Evolutionary conservation across 1,284 basidiomycete species (phyloP), one percentile per base, ranked within the genome.

Genomic region (Apiotrichum mycotoxinovorans): DNA sequence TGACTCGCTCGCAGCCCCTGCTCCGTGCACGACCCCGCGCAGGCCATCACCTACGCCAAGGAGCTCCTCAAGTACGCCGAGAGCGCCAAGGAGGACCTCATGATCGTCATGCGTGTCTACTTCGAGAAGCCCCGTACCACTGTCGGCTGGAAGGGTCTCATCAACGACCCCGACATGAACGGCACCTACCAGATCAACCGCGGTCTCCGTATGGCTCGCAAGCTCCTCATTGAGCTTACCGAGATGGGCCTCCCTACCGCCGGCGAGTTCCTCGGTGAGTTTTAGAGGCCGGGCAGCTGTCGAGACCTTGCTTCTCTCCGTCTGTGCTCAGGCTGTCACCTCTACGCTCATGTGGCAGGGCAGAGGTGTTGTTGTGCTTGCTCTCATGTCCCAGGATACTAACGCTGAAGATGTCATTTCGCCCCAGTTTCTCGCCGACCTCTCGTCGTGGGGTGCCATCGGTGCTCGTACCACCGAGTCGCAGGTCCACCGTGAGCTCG

Each of bases 101-200:
- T 89, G 76, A 97, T 98, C 71, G 83, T 98, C 68, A 98, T 98
- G 94, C 86, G 92, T 43, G 91, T 94, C 65, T 96, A 96, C 80
- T 96, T 95, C 72, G 92, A 95, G 71, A 95, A 95, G 79, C 93
- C 93, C 1, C 83, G 95, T 43, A 98, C 95, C 14, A 98, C 95
- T 5, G 81, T 83, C 46, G 82, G 82, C 17, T 83, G 82, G 82
- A 83, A 83, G 70, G 83, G 82, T 30, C 71, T 83, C 20, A 83
- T 83, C 77, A 84, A 84, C 69, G 95, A 73, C 79, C 93, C 92
- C 2, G 87, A 92, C 72, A 88, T 97, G 74, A 88, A 96, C 74
- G 91, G 90, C 56, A 72, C 89, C 53, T 98, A 89, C 87, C 85
- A 93, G 72, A 98, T 98, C 78, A 98, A 98, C 85, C 91, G 92